Evolutionary conservation across 805 yeast genomes (phyloP).

Genomic region (Yueomyces sp.): DNA sequence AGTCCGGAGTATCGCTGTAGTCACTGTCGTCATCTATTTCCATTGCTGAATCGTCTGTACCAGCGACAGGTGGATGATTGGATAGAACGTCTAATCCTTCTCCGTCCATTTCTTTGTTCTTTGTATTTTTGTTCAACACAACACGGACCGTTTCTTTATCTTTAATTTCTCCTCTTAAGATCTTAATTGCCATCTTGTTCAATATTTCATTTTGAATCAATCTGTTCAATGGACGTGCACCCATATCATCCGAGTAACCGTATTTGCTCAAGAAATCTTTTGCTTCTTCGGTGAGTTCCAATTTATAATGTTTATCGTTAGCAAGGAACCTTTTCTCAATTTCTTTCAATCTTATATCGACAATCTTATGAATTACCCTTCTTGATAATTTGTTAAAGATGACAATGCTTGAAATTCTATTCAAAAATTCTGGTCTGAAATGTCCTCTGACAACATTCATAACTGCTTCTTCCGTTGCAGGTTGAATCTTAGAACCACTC

Average conservation of each 20-base stretch:
- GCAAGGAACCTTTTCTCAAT: slow-evolving; percentile 74
- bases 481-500: slow-evolving; percentile 49
- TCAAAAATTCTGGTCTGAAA: slow-evolving; percentile 94
- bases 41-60: slow-evolving; percentile 32
- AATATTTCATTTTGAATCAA: slow-evolving; percentile 80
- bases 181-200: slow-evolving; percentile 78
- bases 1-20: slow-evolving; percentile 46
- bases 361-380: slow-evolving; percentile 86
- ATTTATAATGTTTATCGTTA: slow-evolving; percentile 65
- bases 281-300: slow-evolving; percentile 66
- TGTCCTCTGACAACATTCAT: slow-evolving; percentile 76
- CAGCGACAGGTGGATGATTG: slow-evolving; percentile 37
- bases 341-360: slow-evolving; percentile 70
- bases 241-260: slow-evolving; percentile 88
- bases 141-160: slow-evolving; percentile 83
- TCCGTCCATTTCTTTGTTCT: slow-evolving; percentile 17
- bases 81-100: slow-evolving; percentile 72
- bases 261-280: slow-evolving; percentile 67
- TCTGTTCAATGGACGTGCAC: slow-evolving; percentile 93
- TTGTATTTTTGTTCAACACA: slow-evolving; percentile 26
- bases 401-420: slow-evolving; percentile 87
- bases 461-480: slow-evolving; percentile 60
- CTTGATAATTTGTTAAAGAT: slow-evolving; percentile 86
- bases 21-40: slow-evolving; percentile 41
- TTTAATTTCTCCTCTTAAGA: slow-evolving; percentile 71